These are phyloP conservation scores for Coprinopsis strossmayeri DNA, from an alignment of 768 basidiomycete species.

Conservation along the genomic window DNA sequence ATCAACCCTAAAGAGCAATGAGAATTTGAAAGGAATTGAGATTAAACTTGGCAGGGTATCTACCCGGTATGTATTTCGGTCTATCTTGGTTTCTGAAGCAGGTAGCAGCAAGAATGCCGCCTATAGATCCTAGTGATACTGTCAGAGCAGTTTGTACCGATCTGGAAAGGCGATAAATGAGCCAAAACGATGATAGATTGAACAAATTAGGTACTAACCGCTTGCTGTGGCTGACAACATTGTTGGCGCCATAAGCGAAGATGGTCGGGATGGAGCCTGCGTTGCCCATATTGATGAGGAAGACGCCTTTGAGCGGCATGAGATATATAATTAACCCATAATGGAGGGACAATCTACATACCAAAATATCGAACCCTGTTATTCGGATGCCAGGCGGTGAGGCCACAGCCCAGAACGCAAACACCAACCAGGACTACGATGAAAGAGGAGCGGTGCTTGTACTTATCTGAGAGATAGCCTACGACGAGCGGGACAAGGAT, in stretches of 20 bases:
- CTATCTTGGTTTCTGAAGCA: slow-evolving; percentile 34
- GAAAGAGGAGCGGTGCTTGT: slow-evolving; percentile 34
- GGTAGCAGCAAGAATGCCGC: slow-evolving; percentile 37
- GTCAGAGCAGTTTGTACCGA: slow-evolving; percentile 34
- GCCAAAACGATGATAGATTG: background rate
- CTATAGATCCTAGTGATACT: slow-evolving; percentile 33
- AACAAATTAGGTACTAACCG: slow-evolving; percentile 16
- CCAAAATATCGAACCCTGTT: slow-evolving; percentile 37
- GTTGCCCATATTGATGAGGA: slow-evolving; percentile 37
- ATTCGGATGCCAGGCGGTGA: slow-evolving; percentile 32
- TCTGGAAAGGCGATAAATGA: slow-evolving; percentile 10
- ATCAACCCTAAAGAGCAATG: slow-evolving; percentile 24
- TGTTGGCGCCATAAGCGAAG: slow-evolving; percentile 37
- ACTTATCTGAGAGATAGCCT: slow-evolving; percentile 39
- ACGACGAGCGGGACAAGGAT: slow-evolving; percentile 34
- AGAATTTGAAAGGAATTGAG: background rate
- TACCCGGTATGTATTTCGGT: slow-evolving; percentile 41
- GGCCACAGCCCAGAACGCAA: slow-evolving; percentile 31
- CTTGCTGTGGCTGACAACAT: slow-evolving; percentile 44
- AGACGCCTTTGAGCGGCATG: slow-evolving; percentile 27
- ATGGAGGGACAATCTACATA: slow-evolving; percentile 13
- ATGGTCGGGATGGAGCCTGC: slow-evolving; percentile 36
- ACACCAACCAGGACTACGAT: slow-evolving; percentile 32
- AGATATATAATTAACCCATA: background rate
- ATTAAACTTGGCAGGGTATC: no score